These are phyloP conservation scores for Salix viminalis DNA, from an alignment of 345 rosid genomes.

Conservation along the genomic window DNA sequence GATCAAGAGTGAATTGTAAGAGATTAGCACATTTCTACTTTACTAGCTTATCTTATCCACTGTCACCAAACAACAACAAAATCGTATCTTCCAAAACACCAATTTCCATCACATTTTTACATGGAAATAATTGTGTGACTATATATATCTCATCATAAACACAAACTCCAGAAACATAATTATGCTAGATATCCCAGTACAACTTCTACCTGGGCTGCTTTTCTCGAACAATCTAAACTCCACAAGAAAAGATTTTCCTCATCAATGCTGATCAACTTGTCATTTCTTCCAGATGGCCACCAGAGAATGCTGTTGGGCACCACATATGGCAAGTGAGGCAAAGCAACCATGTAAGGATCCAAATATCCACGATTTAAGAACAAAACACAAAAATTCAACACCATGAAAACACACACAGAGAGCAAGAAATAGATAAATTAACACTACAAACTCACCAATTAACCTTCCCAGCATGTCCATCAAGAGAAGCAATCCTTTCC, in stretches of 20 bases:
- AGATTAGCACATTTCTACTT: neutral
- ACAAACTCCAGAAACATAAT: neutral
- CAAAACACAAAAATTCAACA: neutral
- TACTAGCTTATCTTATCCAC: neutral
- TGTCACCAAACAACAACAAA: neutral
- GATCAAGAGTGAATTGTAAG: slow-evolving; percentile 4
- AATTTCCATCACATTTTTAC: neutral
- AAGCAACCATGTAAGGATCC: neutral
- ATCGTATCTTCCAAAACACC: neutral
- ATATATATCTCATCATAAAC: neutral
- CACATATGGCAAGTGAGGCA: neutral
- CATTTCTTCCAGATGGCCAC: slow-evolving; percentile 88
- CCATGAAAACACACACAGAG: neutral
- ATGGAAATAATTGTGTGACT: neutral
- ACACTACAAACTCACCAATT: slow-evolving; percentile 54
- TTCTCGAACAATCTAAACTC: slow-evolving; percentile 71
- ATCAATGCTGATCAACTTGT: slow-evolving; percentile 80
- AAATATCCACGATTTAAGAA: neutral
- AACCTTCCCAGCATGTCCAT: slow-evolving; percentile 71
- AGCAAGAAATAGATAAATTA: slow-evolving; percentile 2
- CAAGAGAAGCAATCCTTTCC: slow-evolving; percentile 78
- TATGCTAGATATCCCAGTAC: neutral
- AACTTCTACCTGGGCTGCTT: slow-evolving; percentile 62
- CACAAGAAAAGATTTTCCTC: slow-evolving; percentile 68
- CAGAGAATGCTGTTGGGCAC: slow-evolving; percentile 52